A percentile compares a stretch with the other conserved stretches of the same genome.
These are phyloP conservation scores for Elsinoe batatas DNA, from an alignment of 2,329 filamentous ascomycete genomes.

Conservation along the genomic window DNA sequence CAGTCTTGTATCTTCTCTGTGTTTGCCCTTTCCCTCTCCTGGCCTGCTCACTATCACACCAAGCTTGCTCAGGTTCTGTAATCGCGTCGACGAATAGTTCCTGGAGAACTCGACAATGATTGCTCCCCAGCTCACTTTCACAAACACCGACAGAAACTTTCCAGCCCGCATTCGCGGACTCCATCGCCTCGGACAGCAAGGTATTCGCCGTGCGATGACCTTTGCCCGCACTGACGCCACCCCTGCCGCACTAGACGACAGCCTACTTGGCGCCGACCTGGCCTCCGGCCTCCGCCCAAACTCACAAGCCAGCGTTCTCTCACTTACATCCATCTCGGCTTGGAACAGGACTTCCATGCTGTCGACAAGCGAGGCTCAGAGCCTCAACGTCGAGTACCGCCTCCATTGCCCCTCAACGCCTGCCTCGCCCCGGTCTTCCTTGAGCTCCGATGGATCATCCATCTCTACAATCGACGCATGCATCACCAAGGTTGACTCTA, in stretches of 20 bases:
- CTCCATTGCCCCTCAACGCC: neutral
- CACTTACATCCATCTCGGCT: neutral
- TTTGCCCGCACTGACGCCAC: neutral
- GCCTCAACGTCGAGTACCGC: neutral
- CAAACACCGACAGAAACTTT: conserved; percentile 8
- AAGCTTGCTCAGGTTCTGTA: neutral
- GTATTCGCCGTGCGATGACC: conserved; percentile 2
- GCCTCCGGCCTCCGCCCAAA: neutral
- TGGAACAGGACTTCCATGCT: conserved; percentile 10
- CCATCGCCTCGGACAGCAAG: conserved; percentile 6
- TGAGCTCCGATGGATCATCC: neutral
- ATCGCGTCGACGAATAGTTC: neutral
- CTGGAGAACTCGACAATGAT: conserved; percentile 7
- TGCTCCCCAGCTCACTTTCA: neutral
- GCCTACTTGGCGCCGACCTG: neutral
- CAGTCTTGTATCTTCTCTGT: neutral
- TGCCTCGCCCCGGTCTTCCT: neutral
- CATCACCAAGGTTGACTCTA: neutral
- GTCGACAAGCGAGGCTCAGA: neutral
- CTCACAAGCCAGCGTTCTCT: conserved; percentile 7
- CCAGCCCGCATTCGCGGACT: conserved; percentile 6
- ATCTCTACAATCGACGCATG: neutral
- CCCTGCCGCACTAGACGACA: neutral
- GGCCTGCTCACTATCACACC: neutral
- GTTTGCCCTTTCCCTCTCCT: neutral